These are phyloP conservation scores for Chlorella ohadii DNA, from an alignment of 139 green algal genomes.

Conservation along the genomic window DNA sequence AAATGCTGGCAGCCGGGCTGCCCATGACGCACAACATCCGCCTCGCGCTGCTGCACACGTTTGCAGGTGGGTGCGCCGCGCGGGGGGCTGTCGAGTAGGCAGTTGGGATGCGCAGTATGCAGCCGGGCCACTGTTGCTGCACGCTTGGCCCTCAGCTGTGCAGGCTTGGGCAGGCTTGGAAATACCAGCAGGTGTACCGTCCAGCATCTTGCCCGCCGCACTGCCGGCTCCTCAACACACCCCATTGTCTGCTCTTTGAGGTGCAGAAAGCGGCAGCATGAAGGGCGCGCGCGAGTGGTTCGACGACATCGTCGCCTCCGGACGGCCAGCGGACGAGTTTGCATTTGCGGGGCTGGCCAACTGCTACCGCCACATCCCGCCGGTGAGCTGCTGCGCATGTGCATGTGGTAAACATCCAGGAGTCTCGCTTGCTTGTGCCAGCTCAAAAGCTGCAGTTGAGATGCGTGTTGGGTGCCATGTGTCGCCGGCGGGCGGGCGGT, in stretches of 20 bases:
- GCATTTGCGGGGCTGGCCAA: conserved; percentile 24
- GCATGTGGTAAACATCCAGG: too few relatives aligned
- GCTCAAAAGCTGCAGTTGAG: too few relatives aligned
- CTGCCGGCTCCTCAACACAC: not conserved
- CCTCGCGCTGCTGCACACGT: conserved; percentile 33
- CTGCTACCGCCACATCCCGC: conserved; percentile 14
- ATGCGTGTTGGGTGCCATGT: not conserved
- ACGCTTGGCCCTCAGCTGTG: too few relatives aligned
- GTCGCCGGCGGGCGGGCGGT: not conserved
- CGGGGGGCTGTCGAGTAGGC: too few relatives aligned
- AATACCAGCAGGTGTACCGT: too few relatives aligned
- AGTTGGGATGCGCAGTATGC: too few relatives aligned
- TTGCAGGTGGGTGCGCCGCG: conserved; percentile 6
- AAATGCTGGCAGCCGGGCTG: conserved; percentile 25
- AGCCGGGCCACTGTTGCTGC: too few relatives aligned
- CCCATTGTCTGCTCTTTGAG: not conserved
- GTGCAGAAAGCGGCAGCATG: conserved; percentile 17
- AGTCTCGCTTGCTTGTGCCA: too few relatives aligned
- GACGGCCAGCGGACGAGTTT: conserved; percentile 14
- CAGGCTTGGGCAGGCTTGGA: too few relatives aligned
- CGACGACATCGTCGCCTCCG: conserved; percentile 1
- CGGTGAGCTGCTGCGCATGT: not conserved
- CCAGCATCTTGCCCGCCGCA: too few relatives aligned
- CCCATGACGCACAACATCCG: conserved; percentile 15
- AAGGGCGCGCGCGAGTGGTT: not conserved